Base-by-base conservation (phyloP, 2,329 filamentous ascomycete genomes). In the Lasiodiplodia sp. region DNA sequence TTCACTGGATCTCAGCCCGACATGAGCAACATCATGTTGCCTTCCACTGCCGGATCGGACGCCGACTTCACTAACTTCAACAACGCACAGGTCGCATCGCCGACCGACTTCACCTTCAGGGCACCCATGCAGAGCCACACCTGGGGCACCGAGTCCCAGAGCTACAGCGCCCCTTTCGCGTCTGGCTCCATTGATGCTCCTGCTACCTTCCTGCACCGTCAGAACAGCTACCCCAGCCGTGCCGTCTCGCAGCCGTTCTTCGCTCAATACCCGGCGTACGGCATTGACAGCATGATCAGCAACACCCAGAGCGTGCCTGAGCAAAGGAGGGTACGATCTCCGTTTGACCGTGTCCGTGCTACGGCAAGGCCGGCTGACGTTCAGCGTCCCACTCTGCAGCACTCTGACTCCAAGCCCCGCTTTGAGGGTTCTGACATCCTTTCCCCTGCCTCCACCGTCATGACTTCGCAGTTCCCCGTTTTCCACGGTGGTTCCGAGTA, bases 31-130 rank as follows among this genome's bases (percentile, higher is more conserved):
- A 71, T 79, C 69, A 73, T 75, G 63, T 74, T 76, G 56, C 72
- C 77, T 60, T 56, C 74, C 57, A 71, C 75, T 53, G 70, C 73
- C 57, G 76, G 72, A 71, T 74, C 75, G 72, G 77, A 79, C 28
- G 57, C 67, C 40, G 70, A 71, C 49, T 80, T 75, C 76, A 74
- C 77, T 79, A 80, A 80, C 74, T 75, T 75, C 72, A 72, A 77
- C 71, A 70, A 76, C 71, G 77, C 73, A 71, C 78, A 80, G 77
- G 76, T 78, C 44, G 78, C 72, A 52, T 69, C 73, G 28, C 75
- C 68, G 38, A 67, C 55, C 55, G 62, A 68, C 65, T 68, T 64
- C 65, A 57, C 52, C 28, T 57, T 65, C 34, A 55, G 60, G 55
- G 23, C 49, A 34, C 64, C 52, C 8, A 69, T 67, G 47, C 25